Evolutionary conservation across 768 basidiomycete species (phyloP).

Genomic region (Mycena chlorophos): DNA sequence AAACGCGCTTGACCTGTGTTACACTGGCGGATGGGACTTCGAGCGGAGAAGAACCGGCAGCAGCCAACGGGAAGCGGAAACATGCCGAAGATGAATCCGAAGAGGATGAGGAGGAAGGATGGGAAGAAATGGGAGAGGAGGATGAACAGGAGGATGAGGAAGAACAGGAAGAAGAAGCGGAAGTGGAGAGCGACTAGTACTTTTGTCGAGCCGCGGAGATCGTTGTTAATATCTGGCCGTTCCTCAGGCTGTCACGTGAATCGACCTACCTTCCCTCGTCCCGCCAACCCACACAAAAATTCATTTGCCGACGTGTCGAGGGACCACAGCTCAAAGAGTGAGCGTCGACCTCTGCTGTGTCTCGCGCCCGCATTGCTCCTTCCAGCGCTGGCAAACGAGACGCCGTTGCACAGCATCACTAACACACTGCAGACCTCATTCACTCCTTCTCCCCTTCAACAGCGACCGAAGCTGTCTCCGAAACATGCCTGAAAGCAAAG

Average conservation of each 20-base stretch:
- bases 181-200: conserved; percentile 27
- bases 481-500: background rate
- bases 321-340: background rate
- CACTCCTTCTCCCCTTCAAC: background rate
- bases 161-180: conserved; percentile 29
- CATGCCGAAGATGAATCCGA: conserved; percentile 15
- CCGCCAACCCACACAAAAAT: background rate
- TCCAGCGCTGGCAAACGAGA: background rate
- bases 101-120: conserved; percentile 35
- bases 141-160: conserved; percentile 19
- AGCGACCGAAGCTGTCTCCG: background rate
- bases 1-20: conserved; percentile 79
- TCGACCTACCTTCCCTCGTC: background rate
- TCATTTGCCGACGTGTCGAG: background rate
- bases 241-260: no score
- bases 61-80: conserved; percentile 34
- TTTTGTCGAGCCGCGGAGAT: background rate
- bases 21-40: conserved; percentile 54
- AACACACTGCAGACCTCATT: background rate
- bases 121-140: conserved; percentile 29
- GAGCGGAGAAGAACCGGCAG: conserved; percentile 8
- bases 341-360: no score
- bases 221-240: background rate
- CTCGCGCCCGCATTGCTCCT: background rate
- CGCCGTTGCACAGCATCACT: background rate